phyloP scores from a whole-genome alignment of 306 rosid species.

The Dryas alaskensis region DNA sequence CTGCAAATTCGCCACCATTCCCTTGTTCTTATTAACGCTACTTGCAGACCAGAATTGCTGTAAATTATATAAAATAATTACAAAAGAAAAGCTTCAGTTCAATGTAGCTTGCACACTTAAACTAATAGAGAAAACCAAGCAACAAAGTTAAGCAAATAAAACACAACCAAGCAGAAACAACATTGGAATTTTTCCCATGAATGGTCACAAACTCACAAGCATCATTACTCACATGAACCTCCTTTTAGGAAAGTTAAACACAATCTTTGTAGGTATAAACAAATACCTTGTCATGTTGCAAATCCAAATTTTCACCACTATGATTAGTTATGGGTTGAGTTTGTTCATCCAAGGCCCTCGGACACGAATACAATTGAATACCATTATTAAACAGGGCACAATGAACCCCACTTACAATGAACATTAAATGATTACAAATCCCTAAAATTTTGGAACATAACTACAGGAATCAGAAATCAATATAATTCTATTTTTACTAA shows the following conservation, averaged over 20 bases:
- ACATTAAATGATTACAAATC: neutral
- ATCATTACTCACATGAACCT: too few relatives aligned
- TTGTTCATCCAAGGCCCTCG: neutral
- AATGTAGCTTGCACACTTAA: neutral
- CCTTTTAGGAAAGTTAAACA: conserved; percentile 2
- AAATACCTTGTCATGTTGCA: conserved; percentile 24
- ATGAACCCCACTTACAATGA: conserved; percentile 3
- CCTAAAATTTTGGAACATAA: neutral
- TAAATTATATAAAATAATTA: conserved; percentile 3
- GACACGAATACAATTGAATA: conserved; percentile 22
- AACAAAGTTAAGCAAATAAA: neutral
- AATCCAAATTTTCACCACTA: conserved; percentile 18
- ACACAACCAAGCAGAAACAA: conserved; percentile 2
- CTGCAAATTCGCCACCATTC: conserved; percentile 76
- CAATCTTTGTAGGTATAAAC: neutral
- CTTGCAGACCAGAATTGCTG: conserved; percentile 71
- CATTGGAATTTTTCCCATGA: neutral
- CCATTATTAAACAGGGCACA: conserved; percentile 11
- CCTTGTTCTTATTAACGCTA: conserved; percentile 56
- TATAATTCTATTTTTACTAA: neutral
- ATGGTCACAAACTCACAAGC: neutral
- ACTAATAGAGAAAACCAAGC: neutral
- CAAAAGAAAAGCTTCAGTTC: neutral
- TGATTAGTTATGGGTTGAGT: conserved; percentile 1
- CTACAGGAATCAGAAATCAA: neutral